Evolutionary conservation across 2,329 filamentous ascomycete genomes (phyloP), one percentile per base, ranked within the genome.

Genomic region (Aurifilum marmelostoma): DNA sequence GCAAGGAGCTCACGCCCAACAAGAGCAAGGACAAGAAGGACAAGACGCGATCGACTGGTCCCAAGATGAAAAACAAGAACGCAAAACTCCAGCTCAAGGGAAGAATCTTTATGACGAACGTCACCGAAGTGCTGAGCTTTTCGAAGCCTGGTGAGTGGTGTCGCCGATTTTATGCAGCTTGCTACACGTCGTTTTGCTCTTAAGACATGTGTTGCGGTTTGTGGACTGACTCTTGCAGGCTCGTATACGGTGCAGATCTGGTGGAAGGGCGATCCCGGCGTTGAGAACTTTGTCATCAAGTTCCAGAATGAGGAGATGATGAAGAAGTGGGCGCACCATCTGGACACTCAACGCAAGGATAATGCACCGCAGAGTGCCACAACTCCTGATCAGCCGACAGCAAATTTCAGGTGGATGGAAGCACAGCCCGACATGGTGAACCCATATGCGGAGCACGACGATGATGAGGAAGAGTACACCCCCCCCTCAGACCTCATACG

Each of bases 31-130:
- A 93, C 67, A 95, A 93, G 77, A 90, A 88, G 74, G 89, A 90
- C 76, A 89, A 88, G 76, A 86, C 85, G 6, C 83, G 83, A 67
- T 85, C 85, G 0, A 82, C 82, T 2, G 82, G 80, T 8, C 85
- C 88, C 69, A 92, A 89, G 78, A 77, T 80, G 61, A 81, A 82
- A 60, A 88, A 86, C 75, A 90, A 88, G 77, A 92, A 88, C 75
- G 91, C 91, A 56, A 97, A 95, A 80, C 85, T 98, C 71, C 94
- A 97, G 80, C 86, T 99, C 39, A 99, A 99, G 80, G 96, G 96
- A 52, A 89, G 96, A 65, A 99, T 99, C 75, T 98, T 97, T 82
- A 98, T 99, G 94, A 94, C 94, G 74, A 99, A 99, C 76, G 95
- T 99, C 67, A 98, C 94, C 52, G 93, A 97, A 78, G 91, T 97